Percentiles rank a stretch among this genome's conserved stretches.
Conservation (phyloP, 2,329 filamentous ascomycete genomes). For the Neonectria faginata region DNA sequence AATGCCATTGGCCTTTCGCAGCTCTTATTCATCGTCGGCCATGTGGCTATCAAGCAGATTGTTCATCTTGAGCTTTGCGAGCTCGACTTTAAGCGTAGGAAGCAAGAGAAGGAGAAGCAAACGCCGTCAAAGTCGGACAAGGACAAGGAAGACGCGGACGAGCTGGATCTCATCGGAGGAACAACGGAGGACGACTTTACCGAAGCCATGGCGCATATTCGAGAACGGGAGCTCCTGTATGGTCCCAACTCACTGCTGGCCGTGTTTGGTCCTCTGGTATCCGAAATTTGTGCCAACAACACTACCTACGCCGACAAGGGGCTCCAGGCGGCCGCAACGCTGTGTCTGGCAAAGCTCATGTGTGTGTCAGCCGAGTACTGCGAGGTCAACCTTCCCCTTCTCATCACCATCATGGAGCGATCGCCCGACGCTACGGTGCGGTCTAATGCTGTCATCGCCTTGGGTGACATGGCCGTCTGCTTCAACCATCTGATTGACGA, state of each 20-base stretch:
- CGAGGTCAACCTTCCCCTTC: constrained; percentile 88
- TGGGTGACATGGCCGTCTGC: constrained; percentile 99
- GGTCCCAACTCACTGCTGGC: constrained; percentile 86
- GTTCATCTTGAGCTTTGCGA: constrained; percentile 98
- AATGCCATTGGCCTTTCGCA: constrained; percentile 85
- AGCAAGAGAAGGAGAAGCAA: constrained; percentile 86
- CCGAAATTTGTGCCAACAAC: constrained; percentile 95
- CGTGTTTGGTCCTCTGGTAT: constrained; percentile 89
- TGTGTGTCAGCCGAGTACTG: constrained; percentile 98
- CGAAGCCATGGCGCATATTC: constrained; percentile 85
- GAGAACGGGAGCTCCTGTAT: constrained; percentile 85
- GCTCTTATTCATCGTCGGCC: constrained; percentile 92
- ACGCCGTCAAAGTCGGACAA: constrained; percentile 61
- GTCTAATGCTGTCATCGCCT: constrained; percentile 94
- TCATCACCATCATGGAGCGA: constrained; percentile 98
- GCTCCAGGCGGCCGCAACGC: constrained; percentile 90
- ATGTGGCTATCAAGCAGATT: constrained; percentile 98
- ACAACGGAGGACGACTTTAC: constrained; percentile 96
- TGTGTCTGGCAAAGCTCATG: constrained; percentile 98
- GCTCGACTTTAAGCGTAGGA: constrained; percentile 95
- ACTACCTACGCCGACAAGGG: constrained; percentile 90
- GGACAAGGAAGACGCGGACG: constrained; percentile 78
- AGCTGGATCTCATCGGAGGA: constrained; percentile 95
- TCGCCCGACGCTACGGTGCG: constrained; percentile 92
- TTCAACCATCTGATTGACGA: constrained; percentile 99